phyloP scores from a whole-genome alignment of 352 stramenopile genomes.

The Phytophthora sp. region DNA sequence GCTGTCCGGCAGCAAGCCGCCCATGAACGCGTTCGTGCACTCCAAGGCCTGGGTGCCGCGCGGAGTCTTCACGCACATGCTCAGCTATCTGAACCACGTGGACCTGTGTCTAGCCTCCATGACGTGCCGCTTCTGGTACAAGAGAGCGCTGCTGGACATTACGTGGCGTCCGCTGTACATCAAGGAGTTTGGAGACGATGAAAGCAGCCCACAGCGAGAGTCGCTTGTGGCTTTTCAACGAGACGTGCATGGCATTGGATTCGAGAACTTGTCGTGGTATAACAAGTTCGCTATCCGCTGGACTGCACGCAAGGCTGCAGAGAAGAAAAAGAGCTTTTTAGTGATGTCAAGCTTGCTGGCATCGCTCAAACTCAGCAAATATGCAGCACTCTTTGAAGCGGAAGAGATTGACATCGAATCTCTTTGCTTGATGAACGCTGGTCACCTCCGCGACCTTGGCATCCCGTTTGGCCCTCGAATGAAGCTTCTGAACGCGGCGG shows the following conservation, averaged over 20 bases:
- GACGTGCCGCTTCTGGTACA: constrained; percentile 89
- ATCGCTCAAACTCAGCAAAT: constrained; percentile 84
- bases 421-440: constrained; percentile 87
- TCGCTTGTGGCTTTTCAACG: constrained; percentile 89
- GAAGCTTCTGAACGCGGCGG: constrained; percentile 85
- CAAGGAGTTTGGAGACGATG: constrained; percentile 82
- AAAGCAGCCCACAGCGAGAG: constrained; percentile 77
- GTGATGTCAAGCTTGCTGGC: constrained; percentile 84
- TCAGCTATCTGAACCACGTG: constrained; percentile 88
- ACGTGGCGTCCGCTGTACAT: constrained; percentile 88
- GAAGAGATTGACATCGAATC: constrained; percentile 91
- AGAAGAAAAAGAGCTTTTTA: constrained; percentile 91
- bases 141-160: constrained; percentile 83
- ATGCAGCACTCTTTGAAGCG: constrained; percentile 85
- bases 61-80: constrained; percentile 87
- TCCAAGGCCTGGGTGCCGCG: constrained; percentile 86
- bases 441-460: constrained; percentile 79
- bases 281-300: constrained; percentile 87
- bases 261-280: constrained; percentile 87
- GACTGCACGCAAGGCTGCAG: constrained; percentile 78
- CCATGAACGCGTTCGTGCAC: constrained; percentile 88
- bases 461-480: constrained; percentile 86
- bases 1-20: constrained; percentile 68
- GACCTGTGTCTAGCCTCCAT: constrained; percentile 85
- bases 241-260: constrained; percentile 85